Evolutionary conservation across 2,329 filamentous ascomycete species (phyloP), one percentile per base, ranked within the genome.

Genomic region (Fusarium phyllophilum): DNA sequence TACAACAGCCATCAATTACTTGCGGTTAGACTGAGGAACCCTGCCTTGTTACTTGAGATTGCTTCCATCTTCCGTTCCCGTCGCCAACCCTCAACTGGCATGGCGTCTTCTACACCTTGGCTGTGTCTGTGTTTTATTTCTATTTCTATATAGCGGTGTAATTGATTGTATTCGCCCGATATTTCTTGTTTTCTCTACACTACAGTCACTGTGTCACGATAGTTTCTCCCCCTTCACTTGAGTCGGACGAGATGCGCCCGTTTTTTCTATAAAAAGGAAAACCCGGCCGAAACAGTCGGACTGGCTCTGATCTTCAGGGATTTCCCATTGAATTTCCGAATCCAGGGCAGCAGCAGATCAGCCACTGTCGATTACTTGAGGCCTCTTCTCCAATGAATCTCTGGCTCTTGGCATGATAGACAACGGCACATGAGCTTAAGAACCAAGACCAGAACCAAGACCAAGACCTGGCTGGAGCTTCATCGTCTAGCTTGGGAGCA

Each of bases 261-360:
- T 57, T 45, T 54, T 58, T 48, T n/a, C 65, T 69, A 69, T 68
- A 64, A 64, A 69, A 64, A 69, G 58, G 58, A 69, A 69, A 61
- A 52, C 54, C 52, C 48, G 33, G 56, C 62, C 46, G 57, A 68
- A 54, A 58, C 38, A 34, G 59, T 64, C 42, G 38, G 49, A 29
- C 39, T 64, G 58, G 52, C 61, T 51, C 44, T 64, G 26, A 33
- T 31, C 22, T 59, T 29, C 59, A 69, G 31, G 54, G 66, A 70
- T 60, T 57, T n/a, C 68, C 68, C 10, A 55, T 33, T 26, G 39
- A 33, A n/a, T 42, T 64, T 24, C 64, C 67, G 55, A 59, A 63
- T 68, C 29, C 59, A 70, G 65, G 54, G 49, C 65, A 33, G 41
- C 26, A 36, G 22, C 24, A 38, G 24, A 46, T 58, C 45, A 39